Conservation (phyloP, 2,329 filamentous ascomycete species). For the Pseudohalonectria lignicola region DNA sequence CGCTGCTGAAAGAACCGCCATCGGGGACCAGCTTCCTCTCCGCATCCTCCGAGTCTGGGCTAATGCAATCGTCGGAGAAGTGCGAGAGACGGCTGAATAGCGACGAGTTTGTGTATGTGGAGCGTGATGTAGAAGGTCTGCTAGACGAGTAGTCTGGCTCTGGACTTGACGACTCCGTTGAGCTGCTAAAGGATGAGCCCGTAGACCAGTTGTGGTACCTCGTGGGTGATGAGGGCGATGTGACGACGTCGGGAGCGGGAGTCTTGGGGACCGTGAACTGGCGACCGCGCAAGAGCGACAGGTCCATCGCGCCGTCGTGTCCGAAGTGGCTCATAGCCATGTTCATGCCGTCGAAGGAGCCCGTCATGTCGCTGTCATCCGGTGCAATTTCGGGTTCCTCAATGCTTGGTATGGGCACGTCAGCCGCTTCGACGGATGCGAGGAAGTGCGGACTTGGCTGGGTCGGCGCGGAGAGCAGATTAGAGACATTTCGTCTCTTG, state of each 20-base stretch:
- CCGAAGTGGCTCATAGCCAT: constrained; percentile 7
- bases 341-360: constrained; percentile 16
- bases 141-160: constrained; percentile 44
- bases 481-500: constrained; percentile 40
- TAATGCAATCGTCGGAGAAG: constrained; percentile 42
- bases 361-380: constrained; percentile 30
- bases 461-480: constrained; percentile 40
- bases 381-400: constrained; percentile 37
- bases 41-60: constrained; percentile 31
- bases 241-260: constrained; percentile 35
- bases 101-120: constrained; percentile 46
- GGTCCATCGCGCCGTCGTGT: constrained; percentile 12
- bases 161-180: constrained; percentile 39
- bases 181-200: constrained; percentile 43
- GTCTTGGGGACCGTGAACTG: constrained; percentile 47
- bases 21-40: constrained; percentile 7
- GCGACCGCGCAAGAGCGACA: constrained; percentile 19
- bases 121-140: constrained; percentile 47
- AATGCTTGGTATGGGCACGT: constrained; percentile 54
- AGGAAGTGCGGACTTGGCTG: constrained; percentile 58
- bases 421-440: constrained; percentile 54
- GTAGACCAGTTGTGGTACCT: constrained; percentile 49
- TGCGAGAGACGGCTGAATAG: constrained; percentile 45
- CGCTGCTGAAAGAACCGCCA: constrained; percentile 3
- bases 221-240: constrained; percentile 29